A percentile compares a stretch with the other conserved stretches of the same genome.
phyloP scores from a whole-genome alignment of 169 alveolate species.

The Neospora caninum region DNA sequence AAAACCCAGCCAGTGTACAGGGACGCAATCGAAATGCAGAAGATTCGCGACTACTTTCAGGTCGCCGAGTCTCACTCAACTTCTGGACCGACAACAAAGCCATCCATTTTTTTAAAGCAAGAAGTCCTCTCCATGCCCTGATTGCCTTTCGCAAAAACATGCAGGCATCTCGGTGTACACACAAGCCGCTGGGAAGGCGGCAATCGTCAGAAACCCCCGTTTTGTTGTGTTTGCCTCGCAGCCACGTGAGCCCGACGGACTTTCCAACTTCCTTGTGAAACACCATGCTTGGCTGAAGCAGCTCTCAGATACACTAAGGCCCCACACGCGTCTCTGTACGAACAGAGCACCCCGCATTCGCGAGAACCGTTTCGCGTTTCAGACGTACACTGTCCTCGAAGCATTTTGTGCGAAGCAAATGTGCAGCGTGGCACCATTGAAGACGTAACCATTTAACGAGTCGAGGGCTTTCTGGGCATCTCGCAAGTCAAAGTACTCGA shows the following conservation, averaged over 20 bases:
- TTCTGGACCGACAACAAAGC: too few species aligned
- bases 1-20: too few species aligned
- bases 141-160: too few species aligned
- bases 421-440: slow-evolving; percentile 43
- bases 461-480: slow-evolving; percentile 73
- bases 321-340: not conserved
- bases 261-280: not conserved
- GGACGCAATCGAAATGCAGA: too few species aligned
- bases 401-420: slow-evolving; percentile 54
- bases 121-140: too few species aligned
- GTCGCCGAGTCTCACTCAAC: too few species aligned
- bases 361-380: not conserved
- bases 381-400: slow-evolving; percentile 31
- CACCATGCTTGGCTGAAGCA: not conserved
- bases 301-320: not conserved
- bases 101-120: too few species aligned
- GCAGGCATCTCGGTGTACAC: too few species aligned
- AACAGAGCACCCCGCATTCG: not conserved
- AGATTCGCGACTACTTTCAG: too few species aligned
- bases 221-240: too few species aligned
- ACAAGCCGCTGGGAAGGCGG: too few species aligned
- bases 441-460: slow-evolving; percentile 63
- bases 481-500: slow-evolving; percentile 68
- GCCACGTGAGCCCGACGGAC: not conserved
- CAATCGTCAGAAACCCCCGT: too few species aligned